Percentiles rank a stretch among this genome's conserved stretches.
Evolutionary conservation across 225 moss, liverwort and hornwort genomes (phyloP).

Genomic region (Thuidium tamariscinum): DNA sequence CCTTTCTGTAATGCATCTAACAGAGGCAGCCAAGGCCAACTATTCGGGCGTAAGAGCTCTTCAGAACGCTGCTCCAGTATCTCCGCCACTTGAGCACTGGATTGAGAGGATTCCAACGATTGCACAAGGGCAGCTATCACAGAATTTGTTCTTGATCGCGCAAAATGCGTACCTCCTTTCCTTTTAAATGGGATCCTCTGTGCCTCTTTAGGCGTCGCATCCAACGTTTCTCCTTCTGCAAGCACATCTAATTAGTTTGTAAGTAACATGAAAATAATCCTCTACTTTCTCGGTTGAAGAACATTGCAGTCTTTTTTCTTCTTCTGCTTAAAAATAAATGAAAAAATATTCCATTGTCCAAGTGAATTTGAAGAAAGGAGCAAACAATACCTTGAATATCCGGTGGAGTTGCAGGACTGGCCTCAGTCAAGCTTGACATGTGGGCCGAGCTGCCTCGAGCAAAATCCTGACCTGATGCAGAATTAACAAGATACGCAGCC

Average conservation of each 20-base stretch:
- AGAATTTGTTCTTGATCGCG: slow-evolving; percentile 56
- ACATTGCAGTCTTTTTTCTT: neutral
- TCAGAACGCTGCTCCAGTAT: slow-evolving; percentile 54
- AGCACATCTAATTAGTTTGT: neutral
- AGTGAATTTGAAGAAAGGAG: neutral
- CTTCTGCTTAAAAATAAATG: neutral
- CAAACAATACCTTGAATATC: slow-evolving; percentile 16
- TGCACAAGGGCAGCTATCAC: slow-evolving; percentile 57
- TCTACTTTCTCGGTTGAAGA: neutral
- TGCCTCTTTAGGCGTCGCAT: neutral
- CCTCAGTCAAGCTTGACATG: slow-evolving; percentile 17
- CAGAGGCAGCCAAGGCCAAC: slow-evolving; percentile 91
- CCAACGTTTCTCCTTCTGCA: slow-evolving; percentile 12
- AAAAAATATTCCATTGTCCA: neutral
- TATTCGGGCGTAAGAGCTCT: slow-evolving; percentile 39
- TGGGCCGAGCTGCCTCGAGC: neutral
- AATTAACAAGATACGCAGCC: neutral
- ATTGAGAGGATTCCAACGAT: slow-evolving; percentile 52
- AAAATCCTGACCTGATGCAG: slow-evolving; percentile 5
- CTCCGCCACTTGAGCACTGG: slow-evolving; percentile 40
- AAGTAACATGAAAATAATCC: neutral
- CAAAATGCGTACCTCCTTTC: slow-evolving; percentile 48
- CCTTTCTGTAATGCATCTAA: slow-evolving; percentile 89
- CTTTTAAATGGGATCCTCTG: slow-evolving; percentile 35
- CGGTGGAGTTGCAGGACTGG: slow-evolving; percentile 3